Base-by-base conservation (phyloP, 2,329 filamentous ascomycete genomes). In the Fusarium nematophilum region DNA sequence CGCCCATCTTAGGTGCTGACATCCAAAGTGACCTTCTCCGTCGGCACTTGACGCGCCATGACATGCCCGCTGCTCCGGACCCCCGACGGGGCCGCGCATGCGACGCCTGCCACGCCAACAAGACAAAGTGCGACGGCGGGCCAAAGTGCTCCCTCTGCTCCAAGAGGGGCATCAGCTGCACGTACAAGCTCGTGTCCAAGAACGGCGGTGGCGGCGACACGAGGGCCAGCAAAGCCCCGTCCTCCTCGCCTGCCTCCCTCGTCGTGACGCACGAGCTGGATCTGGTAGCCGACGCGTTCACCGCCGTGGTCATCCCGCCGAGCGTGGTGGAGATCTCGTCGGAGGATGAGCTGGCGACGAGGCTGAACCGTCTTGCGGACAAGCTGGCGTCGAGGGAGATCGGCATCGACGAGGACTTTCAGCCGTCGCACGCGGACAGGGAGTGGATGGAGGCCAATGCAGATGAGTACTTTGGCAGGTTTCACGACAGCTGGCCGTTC, bases 71-170 rank as follows among this genome's bases (percentile, higher is more conserved):
- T 2, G 58, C 63, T 3, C 70, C 72, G 6, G 71, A 73, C 23
- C 66, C 69, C 5, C 71, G 78, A 38, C 72, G 72, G 18, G 75
- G 74, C 23, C 70, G 72, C 7, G 78, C 79, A 9, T 81, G 79
- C 42, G 72, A 79, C 57, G 70, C 75, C 6, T 81, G 79, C 23
- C 79, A 78, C 40, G 67, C 73, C n/a, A 79, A 75, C 54, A 81
- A 81, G 65, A 78, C 75, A 2, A 79, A 78, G 54, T 81, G 79
- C 43, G 74, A 78, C 52, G 79, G 79, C 2, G 74, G 76, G 10
- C 50, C 64, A 2, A 71, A 69, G 18, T 81, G 79, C 37, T 71
- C 73, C 1, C 72, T 76, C 3, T 81, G 78, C 38, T 57, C 62
- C 5, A 79, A 78, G 58, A 71, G 75, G 50, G 72, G 71, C 2